A percentile compares a stretch with the other conserved stretches of the same genome.
These are phyloP conservation scores for Bacidia gigantensis DNA, from an alignment of 495 filamentous ascomycete species.

Conservation along the genomic window DNA sequence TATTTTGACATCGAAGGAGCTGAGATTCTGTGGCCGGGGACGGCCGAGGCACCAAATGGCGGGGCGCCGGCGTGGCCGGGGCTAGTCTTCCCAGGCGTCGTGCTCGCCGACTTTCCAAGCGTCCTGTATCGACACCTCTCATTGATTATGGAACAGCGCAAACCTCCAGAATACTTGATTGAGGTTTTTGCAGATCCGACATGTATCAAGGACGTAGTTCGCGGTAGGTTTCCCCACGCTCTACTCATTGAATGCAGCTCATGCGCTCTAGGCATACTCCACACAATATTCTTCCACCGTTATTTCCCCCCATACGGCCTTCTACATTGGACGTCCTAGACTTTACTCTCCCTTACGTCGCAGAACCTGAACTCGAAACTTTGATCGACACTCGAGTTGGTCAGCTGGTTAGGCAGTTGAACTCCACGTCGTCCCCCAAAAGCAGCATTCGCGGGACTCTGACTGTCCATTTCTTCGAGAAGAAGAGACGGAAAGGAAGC, in stretches of 20 bases:
- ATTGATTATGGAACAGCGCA: conserved; percentile 40
- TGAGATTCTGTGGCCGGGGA: background rate
- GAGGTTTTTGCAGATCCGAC: conserved; percentile 72
- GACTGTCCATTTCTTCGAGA: conserved; percentile 89
- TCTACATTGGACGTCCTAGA: conserved; percentile 81
- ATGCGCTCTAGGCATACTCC: conserved; percentile 57
- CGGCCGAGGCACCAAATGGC: background rate
- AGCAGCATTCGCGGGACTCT: conserved; percentile 61
- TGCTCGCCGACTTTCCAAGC: no score
- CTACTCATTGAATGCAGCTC: conserved; percentile 3
- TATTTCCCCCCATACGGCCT: conserved; percentile 85
- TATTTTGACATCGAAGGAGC: background rate
- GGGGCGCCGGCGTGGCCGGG: background rate
- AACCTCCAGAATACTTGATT: conserved; percentile 68
- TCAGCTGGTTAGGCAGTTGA: conserved; percentile 52
- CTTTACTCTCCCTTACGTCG: conserved; percentile 76
- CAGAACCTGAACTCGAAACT: conserved; percentile 80
- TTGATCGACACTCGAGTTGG: conserved; percentile 79
- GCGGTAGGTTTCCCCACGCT: conserved; percentile 42
- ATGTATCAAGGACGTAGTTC: conserved; percentile 78
- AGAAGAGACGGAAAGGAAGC: conserved; percentile 59
- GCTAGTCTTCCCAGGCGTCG: background rate
- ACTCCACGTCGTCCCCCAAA: conserved; percentile 33
- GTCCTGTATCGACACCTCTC: background rate
- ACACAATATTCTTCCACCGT: conserved; percentile 98